phyloP scores from a whole-genome alignment of 2,329 filamentous ascomycete species.

The Neopestalotiopsis rosae region DNA sequence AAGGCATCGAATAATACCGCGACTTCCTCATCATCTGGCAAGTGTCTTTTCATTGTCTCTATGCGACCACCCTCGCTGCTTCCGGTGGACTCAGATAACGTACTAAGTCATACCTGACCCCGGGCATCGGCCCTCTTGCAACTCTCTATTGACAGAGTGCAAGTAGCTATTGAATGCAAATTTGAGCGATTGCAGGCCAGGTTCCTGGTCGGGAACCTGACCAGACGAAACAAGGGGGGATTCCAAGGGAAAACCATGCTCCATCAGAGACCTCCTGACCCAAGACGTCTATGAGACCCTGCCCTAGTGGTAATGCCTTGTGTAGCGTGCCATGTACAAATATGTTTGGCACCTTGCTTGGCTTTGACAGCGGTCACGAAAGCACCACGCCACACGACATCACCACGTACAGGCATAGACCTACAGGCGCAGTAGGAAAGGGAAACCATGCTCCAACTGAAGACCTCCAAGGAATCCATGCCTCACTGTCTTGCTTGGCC shows the following conservation, averaged over 20 bases:
- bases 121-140: too few species aligned
- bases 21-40: background rate
- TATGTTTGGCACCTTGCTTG: too few species aligned
- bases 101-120: too few species aligned
- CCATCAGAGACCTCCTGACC: background rate
- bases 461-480: background rate
- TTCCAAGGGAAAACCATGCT: background rate
- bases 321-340: too few species aligned
- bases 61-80: background rate
- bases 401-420: too few species aligned
- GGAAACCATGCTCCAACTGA: background rate
- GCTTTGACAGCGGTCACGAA: too few species aligned
- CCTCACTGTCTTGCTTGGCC: background rate
- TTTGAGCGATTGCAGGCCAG: background rate
- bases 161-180: background rate
- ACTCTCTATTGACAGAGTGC: background rate
- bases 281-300: background rate
- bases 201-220: background rate
- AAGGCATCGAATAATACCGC: background rate
- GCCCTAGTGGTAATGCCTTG: too few species aligned
- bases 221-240: background rate
- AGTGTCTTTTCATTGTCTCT: background rate
- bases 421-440: background rate
- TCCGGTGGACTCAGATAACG: background rate
- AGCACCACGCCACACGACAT: too few species aligned